Evolutionary conservation across 1,284 basidiomycete genomes (phyloP), one percentile per base, ranked within the genome.

Genomic region (Rhodotorula glutinis): DNA sequence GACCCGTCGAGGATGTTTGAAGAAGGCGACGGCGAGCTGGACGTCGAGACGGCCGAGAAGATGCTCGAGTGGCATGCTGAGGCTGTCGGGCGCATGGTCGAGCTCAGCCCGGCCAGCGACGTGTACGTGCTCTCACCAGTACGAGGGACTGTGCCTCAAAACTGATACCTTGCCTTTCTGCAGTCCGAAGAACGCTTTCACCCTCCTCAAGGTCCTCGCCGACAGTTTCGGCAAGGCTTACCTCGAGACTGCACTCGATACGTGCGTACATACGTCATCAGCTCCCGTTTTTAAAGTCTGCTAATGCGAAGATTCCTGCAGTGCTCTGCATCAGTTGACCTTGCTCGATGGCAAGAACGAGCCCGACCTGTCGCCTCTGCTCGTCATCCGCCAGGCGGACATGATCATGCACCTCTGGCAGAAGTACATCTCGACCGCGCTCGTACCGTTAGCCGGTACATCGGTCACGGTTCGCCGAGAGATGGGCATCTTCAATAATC

Each of bases 11-110:
- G 51, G 57, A 62, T 66, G 62, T 68, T 57, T 21, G 57, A 83
- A 58, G 89, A 92, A 63, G 87, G 89, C 68, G 93, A 97, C 76
- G 93, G 93, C 8, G 75, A 86, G 47, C 80, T 96, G 44, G 86
- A 82, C 55, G 80, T 96, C 5, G 85, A 87, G 47, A 82, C 87
- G 30, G 90, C 91, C 1, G 91, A 95, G 80, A 87, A 85, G 73
- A 92, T 97, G 86, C 80, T 97, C 25, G 91, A 87, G 77, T 96
- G 93, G 92, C 94, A 98, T 79, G 93, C 94, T 2, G 94, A 97
- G 78, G 89, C 92, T 3, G 87, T 95, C 43, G 93, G 94, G 7
- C 82, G 94, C 70, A 92, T 91, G 72, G 89, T 94, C 13, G 93
- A 96, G 78, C 81, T 98, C 38, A 92, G 87, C 74, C 79, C 86